A percentile compares a stretch with the other conserved stretches of the same genome.
Evolutionary conservation across 306 rosid species (phyloP).

Genomic region (Notholithocarpus densiflorus): DNA sequence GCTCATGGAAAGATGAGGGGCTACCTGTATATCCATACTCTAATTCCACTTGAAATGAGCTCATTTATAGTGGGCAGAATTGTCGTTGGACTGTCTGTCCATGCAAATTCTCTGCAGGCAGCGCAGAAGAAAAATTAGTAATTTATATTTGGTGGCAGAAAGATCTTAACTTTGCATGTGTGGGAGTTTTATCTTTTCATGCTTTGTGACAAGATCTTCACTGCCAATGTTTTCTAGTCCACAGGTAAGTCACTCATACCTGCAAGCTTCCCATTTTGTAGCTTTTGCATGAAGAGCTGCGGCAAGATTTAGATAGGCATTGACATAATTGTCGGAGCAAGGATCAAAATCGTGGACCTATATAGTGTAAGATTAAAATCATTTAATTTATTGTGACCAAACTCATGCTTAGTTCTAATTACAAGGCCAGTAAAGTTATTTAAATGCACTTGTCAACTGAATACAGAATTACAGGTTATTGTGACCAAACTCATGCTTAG

Average conservation of each 20-base stretch:
- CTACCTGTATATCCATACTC: slow-evolving; percentile 24
- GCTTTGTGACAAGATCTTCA: too few relatives aligned
- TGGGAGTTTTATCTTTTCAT: too few relatives aligned
- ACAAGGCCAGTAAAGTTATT: too few relatives aligned
- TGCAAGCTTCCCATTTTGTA: slow-evolving; percentile 44
- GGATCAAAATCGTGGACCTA: slow-evolving; percentile 47
- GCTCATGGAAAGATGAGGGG: background rate
- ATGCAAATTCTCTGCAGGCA: background rate
- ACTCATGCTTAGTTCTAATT: background rate
- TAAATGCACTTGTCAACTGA: too few relatives aligned
- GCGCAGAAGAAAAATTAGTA: too few relatives aligned
- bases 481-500: background rate
- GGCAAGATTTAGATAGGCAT: slow-evolving; percentile 39
- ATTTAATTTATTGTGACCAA: too few relatives aligned
- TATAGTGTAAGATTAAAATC: background rate
- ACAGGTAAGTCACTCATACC: slow-evolving; percentile 23
- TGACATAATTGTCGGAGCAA: slow-evolving; percentile 43
- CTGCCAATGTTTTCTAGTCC: too few relatives aligned
- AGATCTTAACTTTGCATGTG: background rate
- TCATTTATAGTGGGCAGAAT: slow-evolving; percentile 17
- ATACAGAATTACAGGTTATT: background rate
- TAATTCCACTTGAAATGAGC: slow-evolving; percentile 20
- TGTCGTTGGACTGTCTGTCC: slow-evolving; percentile 23
- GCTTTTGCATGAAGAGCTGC: slow-evolving; percentile 46
- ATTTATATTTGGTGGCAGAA: too few relatives aligned